Evolutionary conservation across 352 stramenopile species (phyloP).

Genomic region (Phytophthora podocarpi): DNA sequence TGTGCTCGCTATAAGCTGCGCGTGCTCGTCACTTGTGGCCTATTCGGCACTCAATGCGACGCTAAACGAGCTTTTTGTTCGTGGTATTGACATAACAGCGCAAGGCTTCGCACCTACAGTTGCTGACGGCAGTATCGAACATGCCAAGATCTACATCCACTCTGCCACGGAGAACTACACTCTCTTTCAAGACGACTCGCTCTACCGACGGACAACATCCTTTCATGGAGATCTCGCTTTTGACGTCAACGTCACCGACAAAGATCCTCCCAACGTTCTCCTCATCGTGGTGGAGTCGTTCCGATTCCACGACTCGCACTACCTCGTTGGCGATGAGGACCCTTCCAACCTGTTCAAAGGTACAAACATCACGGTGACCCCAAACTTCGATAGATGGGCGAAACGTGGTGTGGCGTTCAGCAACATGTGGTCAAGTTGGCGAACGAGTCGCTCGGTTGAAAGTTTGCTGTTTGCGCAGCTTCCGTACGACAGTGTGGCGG

Average conservation of each 20-base stretch:
- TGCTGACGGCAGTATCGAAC: too few relatives aligned
- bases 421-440: conserved; percentile 66
- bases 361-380: conserved; percentile 33
- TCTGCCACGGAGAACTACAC: conserved; percentile 43
- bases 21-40: conserved; percentile 24
- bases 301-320: conserved; percentile 52
- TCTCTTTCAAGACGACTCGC: conserved; percentile 37
- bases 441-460: conserved; percentile 56
- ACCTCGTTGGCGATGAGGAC: conserved; percentile 47
- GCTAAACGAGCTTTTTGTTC: conserved; percentile 33
- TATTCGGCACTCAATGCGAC: conserved; percentile 33
- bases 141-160: conserved; percentile 31
- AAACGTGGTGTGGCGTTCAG: conserved; percentile 48
- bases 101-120: too few relatives aligned
- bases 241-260: conserved; percentile 38
- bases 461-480: conserved; percentile 58
- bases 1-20: conserved; percentile 8
- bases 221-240: conserved; percentile 31
- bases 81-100: neutral
- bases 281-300: conserved; percentile 58
- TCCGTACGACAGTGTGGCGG: conserved; percentile 37
- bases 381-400: conserved; percentile 52
- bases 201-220: conserved; percentile 20
- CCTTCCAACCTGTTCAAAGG: conserved; percentile 36
- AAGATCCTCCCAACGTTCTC: conserved; percentile 50